Conservation (phyloP, 2,329 filamentous ascomycete species). For the Colletotrichum lupini region DNA sequence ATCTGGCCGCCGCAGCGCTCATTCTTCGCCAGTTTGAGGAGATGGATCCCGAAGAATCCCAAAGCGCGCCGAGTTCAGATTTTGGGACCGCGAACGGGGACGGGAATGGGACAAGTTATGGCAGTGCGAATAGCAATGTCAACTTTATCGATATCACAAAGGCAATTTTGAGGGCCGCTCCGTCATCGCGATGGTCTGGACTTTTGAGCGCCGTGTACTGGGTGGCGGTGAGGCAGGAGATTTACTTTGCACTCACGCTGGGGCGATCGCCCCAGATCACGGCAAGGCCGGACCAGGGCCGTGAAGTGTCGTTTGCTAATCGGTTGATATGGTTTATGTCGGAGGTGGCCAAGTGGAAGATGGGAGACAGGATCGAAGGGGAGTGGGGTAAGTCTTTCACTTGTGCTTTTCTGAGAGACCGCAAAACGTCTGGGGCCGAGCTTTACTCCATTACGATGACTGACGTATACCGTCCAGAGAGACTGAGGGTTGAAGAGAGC, state of each 20-base stretch:
- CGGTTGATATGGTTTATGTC: slow-evolving; percentile 54
- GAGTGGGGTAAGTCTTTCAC: slow-evolving; percentile 48
- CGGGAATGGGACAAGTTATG: no score
- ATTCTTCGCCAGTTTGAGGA: slow-evolving; percentile 54
- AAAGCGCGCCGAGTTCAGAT: background rate
- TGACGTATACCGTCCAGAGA: background rate
- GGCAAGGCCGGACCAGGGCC: slow-evolving; percentile 47
- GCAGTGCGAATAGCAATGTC: slow-evolving; percentile 33
- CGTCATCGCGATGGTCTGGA: slow-evolving; percentile 47
- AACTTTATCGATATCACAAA: slow-evolving; percentile 55
- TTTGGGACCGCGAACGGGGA: background rate
- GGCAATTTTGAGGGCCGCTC: slow-evolving; percentile 50
- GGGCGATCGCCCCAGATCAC: slow-evolving; percentile 50
- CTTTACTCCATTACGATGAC: background rate
- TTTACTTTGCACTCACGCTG: slow-evolving; percentile 53
- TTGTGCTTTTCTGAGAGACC: background rate
- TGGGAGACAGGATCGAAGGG: slow-evolving; percentile 47
- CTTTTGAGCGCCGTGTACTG: slow-evolving; percentile 54
- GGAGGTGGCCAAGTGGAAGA: slow-evolving; percentile 53
- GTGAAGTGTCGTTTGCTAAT: slow-evolving; percentile 49
- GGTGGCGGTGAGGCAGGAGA: slow-evolving; percentile 54
- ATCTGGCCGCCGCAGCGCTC: slow-evolving; percentile 53
- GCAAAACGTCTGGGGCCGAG: no score
- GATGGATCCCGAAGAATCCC: slow-evolving; percentile 51
- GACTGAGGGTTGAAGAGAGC: background rate